Base-by-base conservation (phyloP, 208 protist genomes). In the Balamuthia mandrillaris region DNA sequence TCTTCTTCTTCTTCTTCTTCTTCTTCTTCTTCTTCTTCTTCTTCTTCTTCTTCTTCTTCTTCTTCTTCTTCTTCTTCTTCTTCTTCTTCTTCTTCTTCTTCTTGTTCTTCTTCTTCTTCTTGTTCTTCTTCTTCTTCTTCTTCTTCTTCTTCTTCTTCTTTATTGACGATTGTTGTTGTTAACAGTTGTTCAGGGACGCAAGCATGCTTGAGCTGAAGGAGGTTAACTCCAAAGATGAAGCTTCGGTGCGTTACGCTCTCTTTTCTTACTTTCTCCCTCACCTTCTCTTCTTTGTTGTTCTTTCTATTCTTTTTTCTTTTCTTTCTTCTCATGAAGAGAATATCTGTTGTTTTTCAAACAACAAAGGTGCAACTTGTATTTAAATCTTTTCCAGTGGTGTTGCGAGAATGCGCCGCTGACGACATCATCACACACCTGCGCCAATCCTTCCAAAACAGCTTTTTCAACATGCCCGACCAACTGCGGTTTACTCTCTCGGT, bases 121-220 rank as follows among this genome's bases (percentile, higher is more conserved):
- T n/a, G n/a, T n/a, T n/a, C n/a, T n/a, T n/a, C n/a, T n/a, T n/a
- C n/a, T n/a, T n/a, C n/a, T n/a, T n/a, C n/a, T n/a, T n/a, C n/a
- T n/a, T n/a, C n/a, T n/a, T n/a, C n/a, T n/a, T n/a, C n/a, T n/a
- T n/a, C n/a, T n/a, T n/a, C n/a, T n/a, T n/a, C n/a, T n/a, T n/a
- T n/a, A n/a, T n/a, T n/a, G n/a, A n/a, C n/a, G n/a, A n/a, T n/a
- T n/a, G n/a, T n/a, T n/a, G n/a, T n/a, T n/a, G n/a, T n/a, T n/a
- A n/a, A n/a, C n/a, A 88, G 45, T 3, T 90, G 10, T 54, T 86
- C 16, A 87, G 81, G 24, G 88, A 90, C 33, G n/a, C 49, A 12
- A 72, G 85, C 78, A 56, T 86, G 24, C 54, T 86, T n/a, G 83
- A 87, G 29, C 41, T 90, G 18, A 49, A 54, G 45, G 88, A 90